phyloP scores from a whole-genome alignment of 2,329 filamentous ascomycete species.

The Stachybotrys chlorohalonatus region DNA sequence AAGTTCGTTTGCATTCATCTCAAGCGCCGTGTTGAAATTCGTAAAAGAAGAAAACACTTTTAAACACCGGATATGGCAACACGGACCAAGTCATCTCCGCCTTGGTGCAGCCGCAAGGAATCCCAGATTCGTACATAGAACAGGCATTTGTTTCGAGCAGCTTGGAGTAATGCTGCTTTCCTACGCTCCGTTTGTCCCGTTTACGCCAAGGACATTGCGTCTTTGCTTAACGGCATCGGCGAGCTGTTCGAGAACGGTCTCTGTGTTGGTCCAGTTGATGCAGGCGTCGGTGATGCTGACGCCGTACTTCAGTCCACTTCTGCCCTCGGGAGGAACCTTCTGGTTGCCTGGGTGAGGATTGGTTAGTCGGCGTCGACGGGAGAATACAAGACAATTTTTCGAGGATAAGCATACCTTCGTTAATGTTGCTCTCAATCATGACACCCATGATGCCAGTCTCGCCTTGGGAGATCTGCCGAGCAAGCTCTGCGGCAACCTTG shows the following conservation, averaged over 20 bases:
- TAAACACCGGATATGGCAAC: too few relatives aligned
- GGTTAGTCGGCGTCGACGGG: neutral
- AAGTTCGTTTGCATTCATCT: too few relatives aligned
- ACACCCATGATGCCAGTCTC: slow-evolving; percentile 89
- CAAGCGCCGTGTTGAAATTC: too few relatives aligned
- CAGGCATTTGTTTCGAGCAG: neutral
- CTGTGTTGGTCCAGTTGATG: slow-evolving; percentile 89
- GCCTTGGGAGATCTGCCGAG: slow-evolving; percentile 75
- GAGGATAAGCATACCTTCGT: slow-evolving; percentile 56
- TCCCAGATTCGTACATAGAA: too few relatives aligned
- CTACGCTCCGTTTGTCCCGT: slow-evolving; percentile 3
- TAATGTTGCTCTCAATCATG: slow-evolving; percentile 98
- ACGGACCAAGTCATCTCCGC: too few relatives aligned
- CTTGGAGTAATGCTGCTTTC: neutral
- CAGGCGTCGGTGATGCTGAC: slow-evolving; percentile 97
- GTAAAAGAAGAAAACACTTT: too few relatives aligned
- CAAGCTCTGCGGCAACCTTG: slow-evolving; percentile 75
- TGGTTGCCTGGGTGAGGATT: slow-evolving; percentile 54
- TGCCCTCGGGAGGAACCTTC: slow-evolving; percentile 84
- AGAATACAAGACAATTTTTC: neutral
- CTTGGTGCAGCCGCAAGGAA: too few relatives aligned
- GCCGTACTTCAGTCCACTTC: slow-evolving; percentile 78
- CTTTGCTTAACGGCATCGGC: slow-evolving; percentile 69
- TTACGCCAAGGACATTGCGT: slow-evolving; percentile 16
- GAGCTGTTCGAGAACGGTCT: slow-evolving; percentile 65